Evolutionary conservation across 2,329 filamentous ascomycete species (phyloP).

Genomic region (Paradendryphiella salina): DNA sequence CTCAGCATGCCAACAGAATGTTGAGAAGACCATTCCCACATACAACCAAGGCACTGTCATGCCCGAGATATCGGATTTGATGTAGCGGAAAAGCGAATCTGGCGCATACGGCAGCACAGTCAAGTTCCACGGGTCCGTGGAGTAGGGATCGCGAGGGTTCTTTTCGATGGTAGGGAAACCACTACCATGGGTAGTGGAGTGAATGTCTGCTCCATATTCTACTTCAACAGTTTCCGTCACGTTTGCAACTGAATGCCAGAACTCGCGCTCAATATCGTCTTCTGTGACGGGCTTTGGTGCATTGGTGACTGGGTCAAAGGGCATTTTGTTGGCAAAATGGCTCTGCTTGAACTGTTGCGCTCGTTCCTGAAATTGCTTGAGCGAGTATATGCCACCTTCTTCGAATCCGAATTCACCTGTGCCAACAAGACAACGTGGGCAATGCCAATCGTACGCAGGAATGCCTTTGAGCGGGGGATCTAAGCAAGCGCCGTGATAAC

Average conservation of each 20-base stretch:
- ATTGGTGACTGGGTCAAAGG: constrained; percentile 81
- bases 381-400: constrained; percentile 91
- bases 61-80: constrained; percentile 96
- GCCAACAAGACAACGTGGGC: constrained; percentile 89
- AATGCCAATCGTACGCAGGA: constrained; percentile 92
- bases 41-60: constrained; percentile 99
- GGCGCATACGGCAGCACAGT: constrained; percentile 88
- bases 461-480: constrained; percentile 79
- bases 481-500: constrained; percentile 84
- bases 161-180: constrained; percentile 94
- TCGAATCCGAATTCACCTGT: constrained; percentile 98
- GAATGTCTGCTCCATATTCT: constrained; percentile 96
- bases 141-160: constrained; percentile 82
- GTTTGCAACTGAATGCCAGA: constrained; percentile 93
- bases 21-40: constrained; percentile 99
- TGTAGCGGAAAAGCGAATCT: constrained; percentile 92
- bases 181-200: constrained; percentile 96
- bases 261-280: constrained; percentile 93
- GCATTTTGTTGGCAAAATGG: constrained; percentile 90
- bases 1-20: constrained; percentile 99
- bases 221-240: constrained; percentile 96
- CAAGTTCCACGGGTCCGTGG: constrained; percentile 92
- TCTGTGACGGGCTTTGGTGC: constrained; percentile 82
- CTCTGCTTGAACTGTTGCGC: constrained; percentile 92
- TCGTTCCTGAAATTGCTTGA: constrained; percentile 95